A percentile compares a stretch with the other conserved stretches of the same genome.
phyloP scores from a whole-genome alignment of 2,329 filamentous ascomycete species.

The Lomentospora prolificans region DNA sequence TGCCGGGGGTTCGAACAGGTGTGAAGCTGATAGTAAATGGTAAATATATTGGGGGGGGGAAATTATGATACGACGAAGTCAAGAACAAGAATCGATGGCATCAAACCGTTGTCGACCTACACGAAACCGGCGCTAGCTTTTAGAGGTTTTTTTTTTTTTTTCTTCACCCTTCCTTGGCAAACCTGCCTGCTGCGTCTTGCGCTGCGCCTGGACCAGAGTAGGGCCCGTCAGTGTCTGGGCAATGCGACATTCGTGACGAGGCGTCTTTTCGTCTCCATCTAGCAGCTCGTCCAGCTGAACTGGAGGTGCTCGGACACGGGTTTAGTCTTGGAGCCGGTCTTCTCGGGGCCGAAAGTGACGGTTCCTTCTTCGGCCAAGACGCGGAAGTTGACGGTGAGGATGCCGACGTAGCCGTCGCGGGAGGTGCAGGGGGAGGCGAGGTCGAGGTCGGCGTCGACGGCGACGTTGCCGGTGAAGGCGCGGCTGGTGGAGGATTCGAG shows the following conservation, averaged over 20 bases:
- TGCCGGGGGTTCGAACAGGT: neutral
- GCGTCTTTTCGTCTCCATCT: no score
- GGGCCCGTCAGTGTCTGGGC: no score
- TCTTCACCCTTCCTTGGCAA: no score
- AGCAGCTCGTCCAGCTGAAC: conserved; percentile 10
- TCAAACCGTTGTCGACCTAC: neutral
- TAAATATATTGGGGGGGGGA: neutral
- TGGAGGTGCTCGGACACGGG: conserved; percentile 11
- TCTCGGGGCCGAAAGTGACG: conserved; percentile 11
- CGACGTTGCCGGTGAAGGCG: conserved; percentile 8
- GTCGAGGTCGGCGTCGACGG: conserved; percentile 9
- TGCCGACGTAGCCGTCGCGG: conserved; percentile 11
- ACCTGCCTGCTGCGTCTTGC: no score
- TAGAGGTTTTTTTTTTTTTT: no score
- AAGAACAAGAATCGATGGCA: neutral
- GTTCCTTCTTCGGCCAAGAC: conserved; percentile 10
- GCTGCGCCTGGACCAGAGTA: no score
- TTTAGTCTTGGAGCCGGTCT: neutral
- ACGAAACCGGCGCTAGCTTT: no score
- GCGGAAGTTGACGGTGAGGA: conserved; percentile 13
- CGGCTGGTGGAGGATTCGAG: neutral
- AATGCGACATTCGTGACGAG: no score
- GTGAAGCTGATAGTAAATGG: neutral
- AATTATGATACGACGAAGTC: neutral
- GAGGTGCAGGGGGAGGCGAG: conserved; percentile 10